A percentile compares a stretch with the other conserved stretches of the same genome.
Conservation (phyloP, 2,329 filamentous ascomycete genomes). For the Phoma sp. region DNA sequence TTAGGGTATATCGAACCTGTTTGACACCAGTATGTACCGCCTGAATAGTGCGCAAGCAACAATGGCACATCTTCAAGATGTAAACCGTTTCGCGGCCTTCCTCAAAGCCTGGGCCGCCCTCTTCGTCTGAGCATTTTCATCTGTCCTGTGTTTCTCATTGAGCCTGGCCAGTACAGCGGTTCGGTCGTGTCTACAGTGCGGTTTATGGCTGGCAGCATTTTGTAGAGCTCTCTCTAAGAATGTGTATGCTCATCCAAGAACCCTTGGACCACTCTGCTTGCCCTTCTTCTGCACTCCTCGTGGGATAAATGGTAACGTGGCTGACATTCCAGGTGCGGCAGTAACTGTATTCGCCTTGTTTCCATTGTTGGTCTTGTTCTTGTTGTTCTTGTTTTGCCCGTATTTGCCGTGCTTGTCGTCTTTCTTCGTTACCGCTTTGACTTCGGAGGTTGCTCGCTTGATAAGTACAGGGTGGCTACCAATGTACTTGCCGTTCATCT, state of each 20-base stretch:
- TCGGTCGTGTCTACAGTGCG: not conserved
- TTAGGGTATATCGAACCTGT: not conserved
- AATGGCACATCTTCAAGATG: not conserved
- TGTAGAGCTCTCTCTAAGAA: not conserved
- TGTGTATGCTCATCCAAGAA: conserved; percentile 33
- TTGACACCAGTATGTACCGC: not conserved
- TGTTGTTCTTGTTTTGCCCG: conserved; percentile 58
- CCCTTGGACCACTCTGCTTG: conserved; percentile 36
- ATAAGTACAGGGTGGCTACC: conserved; percentile 92
- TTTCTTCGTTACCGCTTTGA: conserved; percentile 74
- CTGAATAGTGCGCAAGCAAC: not conserved
- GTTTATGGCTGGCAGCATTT: not conserved
- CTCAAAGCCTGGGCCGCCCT: not conserved
- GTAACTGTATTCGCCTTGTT: conserved; percentile 23
- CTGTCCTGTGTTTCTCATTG: not conserved
- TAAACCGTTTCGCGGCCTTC: not conserved
- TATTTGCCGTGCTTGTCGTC: conserved; percentile 48
- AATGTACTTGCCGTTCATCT: conserved; percentile 99
- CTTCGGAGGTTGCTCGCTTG: conserved; percentile 88
- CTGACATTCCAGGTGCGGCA: conserved; percentile 15
- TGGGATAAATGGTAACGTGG: conserved; percentile 34
- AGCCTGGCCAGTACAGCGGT: not conserved
- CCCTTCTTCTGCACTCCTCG: conserved; percentile 44
- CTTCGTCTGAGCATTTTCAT: not conserved
- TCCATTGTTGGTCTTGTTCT: conserved; percentile 49